Conservation (phyloP, 345 rosid species). For the Trapa bicornis region DNA sequence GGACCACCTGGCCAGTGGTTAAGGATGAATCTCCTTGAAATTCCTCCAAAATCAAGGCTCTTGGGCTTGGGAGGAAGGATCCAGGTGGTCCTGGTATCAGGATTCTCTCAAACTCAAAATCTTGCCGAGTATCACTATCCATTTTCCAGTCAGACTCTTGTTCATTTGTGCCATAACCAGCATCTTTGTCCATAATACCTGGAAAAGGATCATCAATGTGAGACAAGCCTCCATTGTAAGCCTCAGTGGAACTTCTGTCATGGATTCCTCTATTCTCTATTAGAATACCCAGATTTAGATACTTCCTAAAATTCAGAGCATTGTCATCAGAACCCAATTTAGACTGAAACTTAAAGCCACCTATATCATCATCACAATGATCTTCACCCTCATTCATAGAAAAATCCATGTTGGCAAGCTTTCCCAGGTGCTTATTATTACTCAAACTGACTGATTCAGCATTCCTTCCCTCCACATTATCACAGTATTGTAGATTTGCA, state of each 20-base stretch:
- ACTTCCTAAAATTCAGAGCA: conserved; percentile 1
- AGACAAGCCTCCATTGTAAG: conserved; percentile 21
- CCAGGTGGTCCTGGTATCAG: conserved; percentile 98
- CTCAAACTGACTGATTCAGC: neutral
- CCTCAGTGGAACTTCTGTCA: conserved; percentile 15
- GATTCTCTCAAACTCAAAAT: conserved; percentile 76
- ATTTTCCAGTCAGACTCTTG: conserved; percentile 20
- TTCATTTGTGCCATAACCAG: conserved; percentile 21
- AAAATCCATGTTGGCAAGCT: neutral
- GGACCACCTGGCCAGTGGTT: conserved; percentile 59
- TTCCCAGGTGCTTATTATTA: neutral
- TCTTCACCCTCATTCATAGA: neutral
- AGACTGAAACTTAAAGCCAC: neutral
- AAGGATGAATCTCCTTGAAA: conserved; percentile 84
- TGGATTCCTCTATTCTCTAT: neutral
- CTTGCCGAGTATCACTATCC: conserved; percentile 36
- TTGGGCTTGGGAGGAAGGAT: conserved; percentile 89
- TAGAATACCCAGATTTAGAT: conserved; percentile 1
- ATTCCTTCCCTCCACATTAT: neutral
- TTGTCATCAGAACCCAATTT: neutral
- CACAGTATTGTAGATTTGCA: neutral
- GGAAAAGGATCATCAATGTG: conserved; percentile 23
- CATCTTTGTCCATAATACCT: conserved; percentile 32
- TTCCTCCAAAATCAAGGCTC: conserved; percentile 79
- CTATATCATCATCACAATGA: neutral